Conservation (phyloP, 192 early-diverging fungal genomes). For the Podila epicladia region DNA sequence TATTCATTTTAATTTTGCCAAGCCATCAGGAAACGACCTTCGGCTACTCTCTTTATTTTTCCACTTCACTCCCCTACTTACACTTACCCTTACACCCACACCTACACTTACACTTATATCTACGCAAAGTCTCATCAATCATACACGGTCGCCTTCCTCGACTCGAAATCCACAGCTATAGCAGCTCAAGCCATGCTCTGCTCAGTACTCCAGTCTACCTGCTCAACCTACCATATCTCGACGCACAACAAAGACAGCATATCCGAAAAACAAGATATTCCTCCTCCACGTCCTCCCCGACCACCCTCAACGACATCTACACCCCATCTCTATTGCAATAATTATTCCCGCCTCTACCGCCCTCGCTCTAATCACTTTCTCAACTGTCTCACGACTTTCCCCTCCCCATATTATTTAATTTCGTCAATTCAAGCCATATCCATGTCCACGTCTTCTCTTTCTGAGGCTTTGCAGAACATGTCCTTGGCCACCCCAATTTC, state of each 20-base stretch:
- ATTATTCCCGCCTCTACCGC: neutral
- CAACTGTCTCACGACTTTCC: neutral
- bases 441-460: slow-evolving; percentile 7
- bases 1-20: neutral
- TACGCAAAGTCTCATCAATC: neutral
- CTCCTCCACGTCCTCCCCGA: neutral
- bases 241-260: slow-evolving; percentile 7
- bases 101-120: neutral
- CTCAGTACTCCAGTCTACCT: slow-evolving; percentile 21
- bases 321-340: no score
- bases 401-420: neutral
- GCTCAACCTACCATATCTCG: slow-evolving; percentile 3
- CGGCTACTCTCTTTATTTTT: neutral
- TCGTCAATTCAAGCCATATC: neutral
- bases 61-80: neutral
- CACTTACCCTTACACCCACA: neutral
- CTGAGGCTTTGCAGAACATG: neutral
- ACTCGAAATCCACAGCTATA: slow-evolving; percentile 5
- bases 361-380: neutral
- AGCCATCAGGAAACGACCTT: no score
- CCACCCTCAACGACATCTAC: no score
- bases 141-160: neutral
- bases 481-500: neutral
- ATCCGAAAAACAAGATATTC: neutral
- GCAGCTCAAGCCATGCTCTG: slow-evolving; percentile 18